A percentile compares a stretch with the other conserved stretches of the same genome.
Conservation (phyloP, 768 basidiomycete species). For the Fomitopsis pulvina region DNA sequence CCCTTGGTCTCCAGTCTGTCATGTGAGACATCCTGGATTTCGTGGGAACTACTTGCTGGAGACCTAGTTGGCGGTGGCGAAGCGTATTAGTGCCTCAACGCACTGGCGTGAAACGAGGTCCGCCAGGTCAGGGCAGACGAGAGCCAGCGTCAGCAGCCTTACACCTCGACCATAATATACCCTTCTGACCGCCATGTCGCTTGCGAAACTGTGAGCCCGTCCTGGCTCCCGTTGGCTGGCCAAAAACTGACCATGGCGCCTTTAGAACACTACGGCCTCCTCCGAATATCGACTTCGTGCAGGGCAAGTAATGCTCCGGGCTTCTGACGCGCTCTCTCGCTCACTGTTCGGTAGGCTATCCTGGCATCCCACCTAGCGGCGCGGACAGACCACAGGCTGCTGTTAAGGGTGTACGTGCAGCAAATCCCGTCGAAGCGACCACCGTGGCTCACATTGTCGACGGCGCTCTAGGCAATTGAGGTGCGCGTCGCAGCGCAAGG, state of each 20-base stretch:
- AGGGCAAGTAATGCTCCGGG: slow-evolving; percentile 38
- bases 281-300: slow-evolving; percentile 85
- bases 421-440: no score
- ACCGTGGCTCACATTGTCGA: no score
- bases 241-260: background rate
- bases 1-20: background rate
- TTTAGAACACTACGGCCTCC: slow-evolving; percentile 75
- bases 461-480: slow-evolving; percentile 62
- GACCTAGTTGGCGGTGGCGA: background rate
- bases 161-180: slow-evolving; percentile 7
- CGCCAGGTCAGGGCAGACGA: background rate
- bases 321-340: slow-evolving; percentile 1
- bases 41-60: no score
- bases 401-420: slow-evolving; percentile 70
- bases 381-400: slow-evolving; percentile 75
- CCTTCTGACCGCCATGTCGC: slow-evolving; percentile 12
- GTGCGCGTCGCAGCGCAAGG: slow-evolving; percentile 68
- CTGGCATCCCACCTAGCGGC: slow-evolving; percentile 78
- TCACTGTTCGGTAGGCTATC: slow-evolving; percentile 55
- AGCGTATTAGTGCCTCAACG: background rate
- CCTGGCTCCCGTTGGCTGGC: background rate
- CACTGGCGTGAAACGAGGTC: background rate
- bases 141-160: background rate
- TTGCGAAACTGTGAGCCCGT: slow-evolving; percentile 11
- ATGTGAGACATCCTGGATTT: no score